Base-by-base conservation (phyloP, 1,284 basidiomycete species). In the Crucibulum parvulum region DNA sequence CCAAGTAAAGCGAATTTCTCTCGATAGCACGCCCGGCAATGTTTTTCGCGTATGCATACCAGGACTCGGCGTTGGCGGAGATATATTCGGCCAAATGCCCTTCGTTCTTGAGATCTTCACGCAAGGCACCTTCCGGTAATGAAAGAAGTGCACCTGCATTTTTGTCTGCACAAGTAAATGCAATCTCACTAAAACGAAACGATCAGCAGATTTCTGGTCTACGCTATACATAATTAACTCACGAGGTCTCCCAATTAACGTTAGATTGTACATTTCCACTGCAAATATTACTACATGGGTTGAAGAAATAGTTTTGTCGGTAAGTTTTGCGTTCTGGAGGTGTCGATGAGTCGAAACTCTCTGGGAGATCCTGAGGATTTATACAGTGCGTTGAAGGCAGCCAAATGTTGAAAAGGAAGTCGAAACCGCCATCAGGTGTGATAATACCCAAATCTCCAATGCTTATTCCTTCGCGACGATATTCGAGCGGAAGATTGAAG, bases 371-470 rank as follows among this genome's bases (percentile, higher is more conserved):
- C 15, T 53, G 50, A 10, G 45, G 46, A 51, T 72, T 71, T 37
- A 69, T 57, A 1, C 66, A 60, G 43, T 70, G 37, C 13, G 66
- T 57, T 3, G 37, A 60, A 10, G 71, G 59, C 3, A 69, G 52
- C 39, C 68, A 71, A 10, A 79, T 65, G 56, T 76, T 78, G 67
- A 78, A 77, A 13, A 79, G 68, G 35, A 73, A 69, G 51, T 73
- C 68, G 35, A 78, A 78, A 13, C 58, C 61, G 16, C 77, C 76
- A 52, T 70, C 63, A 15, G 59, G 64, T 7, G 68, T 70, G 16
- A 69, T 60, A 38, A 75, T 68, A 4, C 70, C 70, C 36, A 77
- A 72, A 57, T 75, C 70, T 6, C 74, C 70, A 11, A 75, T 71
- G 15, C 56, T 62, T 31, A 75, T 61, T 0, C 75, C 75, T 46